phyloP scores from a whole-genome alignment of 768 basidiomycete species.

The Auricularia cornea region DNA sequence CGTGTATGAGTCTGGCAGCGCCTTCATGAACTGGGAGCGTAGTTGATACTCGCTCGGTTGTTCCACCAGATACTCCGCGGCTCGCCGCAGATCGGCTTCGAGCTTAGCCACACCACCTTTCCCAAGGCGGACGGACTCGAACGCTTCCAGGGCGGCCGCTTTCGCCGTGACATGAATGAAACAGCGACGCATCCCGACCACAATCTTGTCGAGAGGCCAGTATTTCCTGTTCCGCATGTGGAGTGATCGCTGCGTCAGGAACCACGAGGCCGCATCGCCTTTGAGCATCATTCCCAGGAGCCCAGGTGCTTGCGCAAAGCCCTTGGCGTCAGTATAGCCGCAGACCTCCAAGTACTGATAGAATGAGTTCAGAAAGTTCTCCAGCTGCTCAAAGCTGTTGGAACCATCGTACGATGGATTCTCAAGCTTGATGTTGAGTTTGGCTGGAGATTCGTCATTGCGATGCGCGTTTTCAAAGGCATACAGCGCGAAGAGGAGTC shows the following conservation, averaged over 20 bases:
- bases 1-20: background rate
- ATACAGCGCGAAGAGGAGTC: too few relatives aligned
- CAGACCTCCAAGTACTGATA: background rate
- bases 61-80: background rate
- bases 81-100: background rate
- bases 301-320: background rate
- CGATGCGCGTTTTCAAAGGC: too few relatives aligned
- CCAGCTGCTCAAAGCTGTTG: background rate
- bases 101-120: background rate
- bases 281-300: background rate
- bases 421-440: background rate
- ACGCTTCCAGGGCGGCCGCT: background rate
- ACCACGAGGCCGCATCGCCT: too few relatives aligned
- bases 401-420: background rate
- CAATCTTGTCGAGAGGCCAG: background rate
- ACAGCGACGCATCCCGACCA: background rate
- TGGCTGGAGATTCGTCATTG: background rate
- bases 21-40: background rate
- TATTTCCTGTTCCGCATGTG: too few relatives aligned
- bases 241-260: too few relatives aligned
- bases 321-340: background rate
- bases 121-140: background rate
- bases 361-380: background rate
- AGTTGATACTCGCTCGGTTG: background rate
- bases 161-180: background rate